Base-by-base conservation (phyloP, 352 stramenopile species). In the Globisporangium rhizosaccharum region DNA sequence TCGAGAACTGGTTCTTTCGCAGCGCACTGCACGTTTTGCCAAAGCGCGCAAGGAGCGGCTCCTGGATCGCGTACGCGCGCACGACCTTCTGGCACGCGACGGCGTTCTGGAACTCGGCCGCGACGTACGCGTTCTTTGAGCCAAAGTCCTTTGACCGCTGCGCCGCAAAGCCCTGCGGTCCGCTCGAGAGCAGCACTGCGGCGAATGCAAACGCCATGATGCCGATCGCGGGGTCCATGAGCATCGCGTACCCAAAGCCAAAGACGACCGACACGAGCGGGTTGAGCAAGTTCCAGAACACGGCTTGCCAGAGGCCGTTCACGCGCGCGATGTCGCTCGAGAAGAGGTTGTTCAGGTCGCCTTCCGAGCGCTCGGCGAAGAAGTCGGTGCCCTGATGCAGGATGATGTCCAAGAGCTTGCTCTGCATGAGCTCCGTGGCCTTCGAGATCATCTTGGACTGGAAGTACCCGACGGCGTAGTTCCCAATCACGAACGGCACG, bases 361-460 rank as follows among this genome's bases (percentile, higher is more conserved):
- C 86, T 36, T 96, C 86, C 0, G 86, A 96, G 18, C 86, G 80
- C 51, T 90, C 84, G 1, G 80, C 79, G 30, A 95, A 95, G 57
- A 95, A 95, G 41, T 75, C 65, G 14, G 83, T 92, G 56, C 83
- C 69, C 54, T 95, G 86, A 55, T 75, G 81, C 25, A 95, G 57
- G 45, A 95, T 91, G 57, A 87, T 95, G 53, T 85, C 68, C 4
- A 95, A 73, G 53, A 95, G 56, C 26, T 69, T 79, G 44, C 65
- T 76, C 61, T 95, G 83, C 64, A 95, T 76, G 49, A 71, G 76
- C 53, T 92, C 82, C 1, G 83, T 93, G 18, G 86, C 86, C 67
- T 93, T 95, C 28, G 83, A 84, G 56, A 95, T 95, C 86, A 95
- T 95, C 53, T 95, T 95, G 54, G 82, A 92, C 69, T 95, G 86